Conservation (phyloP, 352 stramenopile genomes). For the Pythium apleroticum region DNA sequence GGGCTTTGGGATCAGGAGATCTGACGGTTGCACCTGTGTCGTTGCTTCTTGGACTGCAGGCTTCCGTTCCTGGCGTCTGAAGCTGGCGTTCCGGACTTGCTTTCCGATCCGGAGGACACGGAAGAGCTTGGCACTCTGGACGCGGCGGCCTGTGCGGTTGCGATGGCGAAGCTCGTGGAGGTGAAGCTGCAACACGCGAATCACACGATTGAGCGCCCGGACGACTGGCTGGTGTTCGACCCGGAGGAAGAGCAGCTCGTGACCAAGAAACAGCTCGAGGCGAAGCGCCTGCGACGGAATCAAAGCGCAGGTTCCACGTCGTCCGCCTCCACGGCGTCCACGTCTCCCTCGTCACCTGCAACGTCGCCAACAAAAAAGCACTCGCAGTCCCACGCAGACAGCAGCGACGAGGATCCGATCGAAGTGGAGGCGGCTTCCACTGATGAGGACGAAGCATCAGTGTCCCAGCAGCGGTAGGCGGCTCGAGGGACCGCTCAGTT, state of each 20-base stretch:
- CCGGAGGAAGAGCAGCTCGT: constrained; percentile 58
- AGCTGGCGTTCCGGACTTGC: constrained; percentile 54
- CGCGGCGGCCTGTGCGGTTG: constrained; percentile 36
- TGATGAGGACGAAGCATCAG: background rate
- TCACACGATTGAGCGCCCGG: constrained; percentile 48
- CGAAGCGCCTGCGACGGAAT: constrained; percentile 13
- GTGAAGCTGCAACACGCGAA: constrained; percentile 60
- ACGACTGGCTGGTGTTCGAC: constrained; percentile 80
- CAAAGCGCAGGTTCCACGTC: constrained; percentile 13
- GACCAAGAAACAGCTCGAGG: constrained; percentile 41
- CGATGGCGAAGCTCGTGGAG: constrained; percentile 55
- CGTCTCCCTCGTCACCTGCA: constrained; percentile 13
- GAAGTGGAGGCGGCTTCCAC: background rate
- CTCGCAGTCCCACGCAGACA: background rate
- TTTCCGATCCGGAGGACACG: constrained; percentile 45
- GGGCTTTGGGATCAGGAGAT: background rate
- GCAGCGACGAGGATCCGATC: constrained; percentile 2
- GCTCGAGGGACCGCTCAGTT: background rate
- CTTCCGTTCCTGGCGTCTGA: constrained; percentile 57
- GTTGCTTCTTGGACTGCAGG: constrained; percentile 26
- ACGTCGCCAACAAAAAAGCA: constrained; percentile 20
- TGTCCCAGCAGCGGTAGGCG: background rate
- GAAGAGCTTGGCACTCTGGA: constrained; percentile 30
- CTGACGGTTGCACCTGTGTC: background rate
- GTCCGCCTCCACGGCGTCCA: constrained; percentile 15